Conservation (phyloP, 352 stramenopile genomes). For the Phytophthora vignae region DNA sequence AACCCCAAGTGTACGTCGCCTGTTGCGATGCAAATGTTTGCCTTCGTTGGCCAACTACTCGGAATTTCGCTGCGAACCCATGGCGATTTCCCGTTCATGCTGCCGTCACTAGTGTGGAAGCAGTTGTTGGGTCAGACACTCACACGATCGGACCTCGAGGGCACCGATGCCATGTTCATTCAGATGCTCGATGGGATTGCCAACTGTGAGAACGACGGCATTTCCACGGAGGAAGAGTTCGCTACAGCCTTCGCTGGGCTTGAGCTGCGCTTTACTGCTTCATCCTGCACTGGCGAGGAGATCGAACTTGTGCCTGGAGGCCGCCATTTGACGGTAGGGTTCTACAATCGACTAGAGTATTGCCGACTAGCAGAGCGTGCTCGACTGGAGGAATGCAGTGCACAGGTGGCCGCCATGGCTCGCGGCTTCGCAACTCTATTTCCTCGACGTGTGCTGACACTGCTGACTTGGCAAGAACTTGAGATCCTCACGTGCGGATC, state of each 20-base stretch:
- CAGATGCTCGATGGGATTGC: conserved; percentile 91
- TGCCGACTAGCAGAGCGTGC: conserved; percentile 81
- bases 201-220: conserved; percentile 83
- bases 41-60: conserved; percentile 95
- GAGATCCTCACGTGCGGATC: conserved; percentile 92
- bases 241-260: conserved; percentile 78
- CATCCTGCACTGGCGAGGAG: conserved; percentile 84
- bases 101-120: conserved; percentile 95
- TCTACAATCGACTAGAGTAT: conserved; percentile 88
- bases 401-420: conserved; percentile 80
- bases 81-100: conserved; percentile 92
- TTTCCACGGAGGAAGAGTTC: conserved; percentile 84
- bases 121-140: conserved; percentile 86
- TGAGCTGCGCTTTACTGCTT: conserved; percentile 83
- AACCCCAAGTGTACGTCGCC: conserved; percentile 91
- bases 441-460: conserved; percentile 84
- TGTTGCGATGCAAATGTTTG: conserved; percentile 92
- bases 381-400: conserved; percentile 78
- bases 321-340: conserved; percentile 71
- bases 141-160: conserved; percentile 85
- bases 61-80: conserved; percentile 94
- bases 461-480: conserved; percentile 92
- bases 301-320: conserved; percentile 87
- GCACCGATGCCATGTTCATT: conserved; percentile 90
- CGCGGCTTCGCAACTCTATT: conserved; percentile 88